These are phyloP conservation scores for Blastocystis sp. DNA, from an alignment of 352 stramenopile species.

Conservation along the genomic window DNA sequence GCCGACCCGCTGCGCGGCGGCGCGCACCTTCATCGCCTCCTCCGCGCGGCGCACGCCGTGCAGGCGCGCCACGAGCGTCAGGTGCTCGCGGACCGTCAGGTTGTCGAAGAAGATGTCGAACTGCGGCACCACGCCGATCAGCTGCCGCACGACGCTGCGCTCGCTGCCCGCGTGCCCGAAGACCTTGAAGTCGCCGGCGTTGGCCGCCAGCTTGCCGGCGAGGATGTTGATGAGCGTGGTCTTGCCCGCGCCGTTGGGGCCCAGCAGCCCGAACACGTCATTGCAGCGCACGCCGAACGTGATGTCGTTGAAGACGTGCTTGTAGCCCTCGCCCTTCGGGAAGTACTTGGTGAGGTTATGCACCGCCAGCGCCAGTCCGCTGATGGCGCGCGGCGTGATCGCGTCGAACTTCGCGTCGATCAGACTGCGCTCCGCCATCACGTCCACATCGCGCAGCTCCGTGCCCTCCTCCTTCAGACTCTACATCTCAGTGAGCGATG, in stretches of 20 bases:
- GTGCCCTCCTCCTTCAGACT: background rate
- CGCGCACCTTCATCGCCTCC: slow-evolving; percentile 81
- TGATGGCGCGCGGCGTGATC: background rate
- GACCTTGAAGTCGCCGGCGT: slow-evolving; percentile 65
- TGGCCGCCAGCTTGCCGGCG: slow-evolving; percentile 68
- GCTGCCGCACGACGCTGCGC: slow-evolving; percentile 77
- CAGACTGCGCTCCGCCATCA: background rate
- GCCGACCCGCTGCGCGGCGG: slow-evolving; percentile 14
- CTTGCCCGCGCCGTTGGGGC: slow-evolving; percentile 72
- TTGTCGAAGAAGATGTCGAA: slow-evolving; percentile 78
- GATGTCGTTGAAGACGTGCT: slow-evolving; percentile 32
- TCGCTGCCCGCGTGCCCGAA: slow-evolving; percentile 66
- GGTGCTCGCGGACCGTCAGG: slow-evolving; percentile 77
- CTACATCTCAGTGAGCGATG: background rate
- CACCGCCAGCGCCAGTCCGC: background rate
- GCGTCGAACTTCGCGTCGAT: background rate
- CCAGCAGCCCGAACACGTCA: slow-evolving; percentile 70
- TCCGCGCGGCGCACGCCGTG: background rate
- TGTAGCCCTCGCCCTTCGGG: background rate
- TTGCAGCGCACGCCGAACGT: slow-evolving; percentile 3
- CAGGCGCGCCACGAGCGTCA: slow-evolving; percentile 69
- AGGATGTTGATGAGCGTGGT: slow-evolving; percentile 71
- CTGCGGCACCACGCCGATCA: slow-evolving; percentile 78
- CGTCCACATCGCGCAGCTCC: background rate
- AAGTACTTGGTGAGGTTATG: slow-evolving; percentile 12